Evolutionary conservation across 2,329 filamentous ascomycete genomes (phyloP).

Genomic region (Monosporascus ibericus): DNA sequence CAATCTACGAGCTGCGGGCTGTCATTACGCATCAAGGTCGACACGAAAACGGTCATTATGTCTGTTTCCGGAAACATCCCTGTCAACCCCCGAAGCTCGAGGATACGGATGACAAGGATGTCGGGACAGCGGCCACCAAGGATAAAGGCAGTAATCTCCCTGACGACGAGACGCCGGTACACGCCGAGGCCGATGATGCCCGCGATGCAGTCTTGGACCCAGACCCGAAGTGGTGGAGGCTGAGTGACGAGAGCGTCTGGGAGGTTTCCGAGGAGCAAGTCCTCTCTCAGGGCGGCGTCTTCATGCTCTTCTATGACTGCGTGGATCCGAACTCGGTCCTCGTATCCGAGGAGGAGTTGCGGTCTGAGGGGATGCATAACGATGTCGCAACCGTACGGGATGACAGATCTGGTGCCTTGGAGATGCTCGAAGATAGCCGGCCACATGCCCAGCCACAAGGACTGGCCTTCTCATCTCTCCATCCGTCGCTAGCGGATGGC

Average conservation of each 20-base stretch:
- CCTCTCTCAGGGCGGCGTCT: slow-evolving; percentile 72
- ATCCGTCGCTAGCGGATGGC: slow-evolving; percentile 38
- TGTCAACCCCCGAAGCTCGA: slow-evolving; percentile 10
- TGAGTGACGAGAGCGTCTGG: slow-evolving; percentile 83
- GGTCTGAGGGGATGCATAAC: slow-evolving; percentile 2
- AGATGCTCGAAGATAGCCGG: background rate
- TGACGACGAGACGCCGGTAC: slow-evolving; percentile 13
- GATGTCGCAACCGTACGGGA: background rate
- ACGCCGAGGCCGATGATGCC: slow-evolving; percentile 5
- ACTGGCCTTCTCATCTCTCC: slow-evolving; percentile 33
- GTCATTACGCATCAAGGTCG: slow-evolving; percentile 84
- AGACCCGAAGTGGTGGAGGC: slow-evolving; percentile 71
- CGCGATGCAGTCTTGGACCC: slow-evolving; percentile 6
- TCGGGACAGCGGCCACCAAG: slow-evolving; percentile 1
- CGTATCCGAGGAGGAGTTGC: slow-evolving; percentile 14
- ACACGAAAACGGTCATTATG: slow-evolving; percentile 94
- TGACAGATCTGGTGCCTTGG: background rate
- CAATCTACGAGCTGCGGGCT: slow-evolving; percentile 71
- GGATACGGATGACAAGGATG: background rate
- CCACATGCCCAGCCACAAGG: background rate
- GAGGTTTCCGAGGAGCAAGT: slow-evolving; percentile 68
- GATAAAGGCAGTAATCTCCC: slow-evolving; percentile 9
- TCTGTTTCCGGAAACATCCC: slow-evolving; percentile 76
- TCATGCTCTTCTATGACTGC: slow-evolving; percentile 96
- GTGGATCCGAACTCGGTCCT: slow-evolving; percentile 49